phyloP scores from a whole-genome alignment of 176 grass and related monocot genomes.

The Pontederia crassipes region DNA sequence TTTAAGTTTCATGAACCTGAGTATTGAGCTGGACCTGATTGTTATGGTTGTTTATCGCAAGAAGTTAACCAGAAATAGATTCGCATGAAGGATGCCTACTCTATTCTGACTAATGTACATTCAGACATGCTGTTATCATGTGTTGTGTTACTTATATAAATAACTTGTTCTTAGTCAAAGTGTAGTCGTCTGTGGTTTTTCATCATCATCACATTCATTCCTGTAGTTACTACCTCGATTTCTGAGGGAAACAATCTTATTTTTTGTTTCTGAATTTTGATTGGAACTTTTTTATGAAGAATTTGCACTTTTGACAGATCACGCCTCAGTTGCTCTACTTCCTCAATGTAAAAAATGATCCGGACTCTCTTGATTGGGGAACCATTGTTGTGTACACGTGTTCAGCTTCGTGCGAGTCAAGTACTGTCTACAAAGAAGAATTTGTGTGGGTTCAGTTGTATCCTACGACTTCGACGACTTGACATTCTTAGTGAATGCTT shows the following conservation, averaged over 20 bases:
- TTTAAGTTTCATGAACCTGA: neutral
- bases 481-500: neutral
- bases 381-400: conserved; percentile 77
- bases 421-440: conserved; percentile 70
- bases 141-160: too few relatives aligned
- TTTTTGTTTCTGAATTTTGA: neutral
- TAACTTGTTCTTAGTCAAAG: too few relatives aligned
- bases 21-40: too few relatives aligned
- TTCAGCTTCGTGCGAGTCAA: conserved; percentile 58
- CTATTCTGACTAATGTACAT: too few relatives aligned
- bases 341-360: conserved; percentile 65
- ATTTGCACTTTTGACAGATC: conserved; percentile 47
- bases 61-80: too few relatives aligned
- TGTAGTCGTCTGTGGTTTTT: too few relatives aligned
- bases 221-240: too few relatives aligned
- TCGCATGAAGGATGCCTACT: too few relatives aligned
- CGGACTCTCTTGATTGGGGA: conserved; percentile 88
- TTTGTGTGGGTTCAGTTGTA: conserved; percentile 85
- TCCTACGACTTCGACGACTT: conserved; percentile 27
- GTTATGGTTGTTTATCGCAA: too few relatives aligned
- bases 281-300: neutral
- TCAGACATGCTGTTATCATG: too few relatives aligned
- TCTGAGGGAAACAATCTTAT: too few relatives aligned
- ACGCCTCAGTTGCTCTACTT: conserved; percentile 92
- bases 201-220: too few relatives aligned